Evolutionary conservation across 139 green algal genomes (phyloP).

Genomic region (Desmodesmus armatus): DNA sequence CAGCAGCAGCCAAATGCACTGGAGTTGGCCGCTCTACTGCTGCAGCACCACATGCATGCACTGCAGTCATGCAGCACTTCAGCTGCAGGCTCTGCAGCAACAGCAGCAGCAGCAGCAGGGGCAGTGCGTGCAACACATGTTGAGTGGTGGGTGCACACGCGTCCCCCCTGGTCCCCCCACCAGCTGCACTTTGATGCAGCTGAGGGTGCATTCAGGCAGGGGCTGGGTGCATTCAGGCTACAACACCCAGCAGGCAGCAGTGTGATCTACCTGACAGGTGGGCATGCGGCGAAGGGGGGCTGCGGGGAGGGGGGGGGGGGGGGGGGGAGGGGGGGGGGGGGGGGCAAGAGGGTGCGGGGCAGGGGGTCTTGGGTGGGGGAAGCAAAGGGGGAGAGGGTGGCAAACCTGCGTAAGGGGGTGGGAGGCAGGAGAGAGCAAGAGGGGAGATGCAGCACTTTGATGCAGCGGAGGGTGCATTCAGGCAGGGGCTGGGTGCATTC

Average conservation of each 20-base stretch:
- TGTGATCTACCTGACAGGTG: constrained; percentile 55
- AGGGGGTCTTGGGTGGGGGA: too few relatives aligned
- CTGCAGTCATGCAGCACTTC: not conserved
- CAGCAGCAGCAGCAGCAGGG: not conserved
- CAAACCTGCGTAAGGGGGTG: too few relatives aligned
- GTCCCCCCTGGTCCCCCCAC: constrained; percentile 12
- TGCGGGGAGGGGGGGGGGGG: not conserved
- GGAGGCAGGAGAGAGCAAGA: too few relatives aligned
- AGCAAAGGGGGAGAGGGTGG: too few relatives aligned
- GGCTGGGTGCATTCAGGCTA: constrained; percentile 30
- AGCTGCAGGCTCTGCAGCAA: not conserved
- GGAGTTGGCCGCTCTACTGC: constrained; percentile 25
- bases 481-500: not conserved
- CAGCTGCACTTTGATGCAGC: constrained; percentile 62
- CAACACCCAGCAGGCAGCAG: constrained; percentile 47
- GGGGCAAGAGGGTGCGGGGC: too few relatives aligned
- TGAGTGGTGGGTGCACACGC: constrained; percentile 62
- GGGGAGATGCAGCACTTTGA: too few relatives aligned
- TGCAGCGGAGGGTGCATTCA: constrained; percentile 26
- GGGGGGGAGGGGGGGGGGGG: too few relatives aligned
- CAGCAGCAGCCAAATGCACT: constrained; percentile 33
- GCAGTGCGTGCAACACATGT: constrained; percentile 21
- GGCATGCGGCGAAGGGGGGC: too few relatives aligned
- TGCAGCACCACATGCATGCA: constrained; percentile 28
- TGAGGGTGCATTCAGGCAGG: constrained; percentile 50